Evolutionary conservation across 1,284 basidiomycete genomes (phyloP), one percentile per base, ranked within the genome.

Genomic region (Heterobasidion occidentale): DNA sequence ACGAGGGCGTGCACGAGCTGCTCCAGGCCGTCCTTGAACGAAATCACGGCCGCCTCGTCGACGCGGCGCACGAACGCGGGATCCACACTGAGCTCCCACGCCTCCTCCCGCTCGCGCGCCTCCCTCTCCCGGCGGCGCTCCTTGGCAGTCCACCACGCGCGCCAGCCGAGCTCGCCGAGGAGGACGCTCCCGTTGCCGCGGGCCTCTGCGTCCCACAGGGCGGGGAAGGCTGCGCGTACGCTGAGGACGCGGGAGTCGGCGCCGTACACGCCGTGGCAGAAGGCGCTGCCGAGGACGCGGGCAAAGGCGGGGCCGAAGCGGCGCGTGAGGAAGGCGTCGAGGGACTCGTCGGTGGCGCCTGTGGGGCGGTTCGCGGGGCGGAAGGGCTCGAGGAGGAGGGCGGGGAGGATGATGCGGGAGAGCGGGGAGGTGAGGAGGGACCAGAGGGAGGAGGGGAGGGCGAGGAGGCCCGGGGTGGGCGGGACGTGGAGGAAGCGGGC

Each of bases 181-280:
- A 88, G 65, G 19, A 95, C 74, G 47, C 89, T 86, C 0, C 90
- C 90, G 12, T 79, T 73, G 3, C 84, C 84, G 7, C 75, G 66
- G 53, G 82, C 77, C 67, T 92, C 88, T 0, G 84, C 74, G 33
- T 86, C 80, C 78, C 82, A 89, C 17, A 97, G 64, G 3, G 75
- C 74, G 0, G 90, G 86, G 65, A 98, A 91, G 0, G 92, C 80
- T 3, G 91, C 80, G 2, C 86, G 79, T 0, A 93, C 76, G 60
- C 92, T 94, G 9, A 98, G 71, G 38, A 74, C 64, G 1, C 88
- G 73, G 3, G 92, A 83, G 64, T 96, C 93, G 0, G 92, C 84
- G 0, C 93, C 94, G 67, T 97, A 98, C 58, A 99, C 90, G 0
- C 95, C 96, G 64, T 98, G 95, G 1, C 94, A 82, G 60, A 98